Evolutionary conservation across 164 flowering plant species (phyloP), one percentile per base, ranked within the genome.

Genomic region (Macadamia integrifolia): DNA sequence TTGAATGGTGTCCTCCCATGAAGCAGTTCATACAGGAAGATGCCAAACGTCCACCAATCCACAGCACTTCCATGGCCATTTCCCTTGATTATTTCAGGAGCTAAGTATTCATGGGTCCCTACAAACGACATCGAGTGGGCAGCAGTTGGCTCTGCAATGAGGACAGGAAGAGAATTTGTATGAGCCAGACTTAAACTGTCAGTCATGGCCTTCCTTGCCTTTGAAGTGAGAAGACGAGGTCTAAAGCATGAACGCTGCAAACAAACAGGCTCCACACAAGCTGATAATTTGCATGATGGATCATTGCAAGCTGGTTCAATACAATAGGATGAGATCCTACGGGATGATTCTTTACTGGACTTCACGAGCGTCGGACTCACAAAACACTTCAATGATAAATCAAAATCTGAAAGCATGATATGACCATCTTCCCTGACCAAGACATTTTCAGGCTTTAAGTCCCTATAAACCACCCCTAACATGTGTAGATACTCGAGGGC

Each of bases 21-120:
- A 11, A 90, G 72, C 68, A 90, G 66, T 65, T 90, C 96, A 60
- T 84, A 90, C 70, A 88, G 58, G 81, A 90, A 87, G 35, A 90
- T 82, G 4, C 96, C 96, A 67, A 81, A 88, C 44, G 97, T 90
- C 97, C 97, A 90, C 97, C 97, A 90, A 74, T 90, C 97, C 29
- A 90, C 97, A 30, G 97, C 85, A 71, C 97, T 90, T 17, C 97
- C 97, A 77, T 90, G 97, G 5, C 97, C 97, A 61, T 88, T 90
- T 17, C 96, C 96, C 79, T 86, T 81, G 30, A 90, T 86, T 49
- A 89, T 89, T 67, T 89, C 95, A 61, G 95, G 95, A 62, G 95
- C 85, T 69, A 89, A 80, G 63, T 89, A 89, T 66, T 89, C 91
- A 69, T 88, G 96, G 1, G 96, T 90, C 55, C 96, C 96, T 9